These are phyloP conservation scores for Nymphaea colorata DNA, from an alignment of 164 flowering plant genomes.

Conservation along the genomic window DNA sequence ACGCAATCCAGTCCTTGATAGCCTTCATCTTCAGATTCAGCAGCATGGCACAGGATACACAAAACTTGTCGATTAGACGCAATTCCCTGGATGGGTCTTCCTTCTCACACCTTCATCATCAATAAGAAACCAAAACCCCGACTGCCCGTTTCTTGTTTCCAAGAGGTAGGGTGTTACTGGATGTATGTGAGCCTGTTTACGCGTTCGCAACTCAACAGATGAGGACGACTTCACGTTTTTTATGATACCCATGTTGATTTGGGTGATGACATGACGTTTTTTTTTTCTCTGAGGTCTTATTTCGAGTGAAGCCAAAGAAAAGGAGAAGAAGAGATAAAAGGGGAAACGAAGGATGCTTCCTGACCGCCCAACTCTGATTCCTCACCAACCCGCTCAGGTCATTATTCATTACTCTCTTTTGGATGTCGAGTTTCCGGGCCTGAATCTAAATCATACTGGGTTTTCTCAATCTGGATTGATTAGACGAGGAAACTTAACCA, in stretches of 20 bases:
- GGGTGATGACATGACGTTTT: not conserved
- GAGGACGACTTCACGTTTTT: not conserved
- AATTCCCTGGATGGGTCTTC: not conserved
- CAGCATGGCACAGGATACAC: not conserved
- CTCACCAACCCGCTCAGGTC: not conserved
- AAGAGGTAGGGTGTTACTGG: not conserved
- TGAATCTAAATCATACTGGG: no score
- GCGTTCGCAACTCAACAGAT: no score
- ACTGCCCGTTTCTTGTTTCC: not conserved
- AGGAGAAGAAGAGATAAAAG: not conserved
- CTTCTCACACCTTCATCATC: not conserved
- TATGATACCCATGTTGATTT: not conserved
- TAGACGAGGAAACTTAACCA: no score
- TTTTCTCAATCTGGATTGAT: no score
- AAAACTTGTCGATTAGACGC: not conserved
- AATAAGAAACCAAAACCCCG: not conserved
- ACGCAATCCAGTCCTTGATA: constrained; percentile 67
- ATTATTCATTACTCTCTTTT: not conserved
- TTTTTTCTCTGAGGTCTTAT: no score
- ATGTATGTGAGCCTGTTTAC: no score
- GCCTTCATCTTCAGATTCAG: constrained; percentile 40
- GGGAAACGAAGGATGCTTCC: not conserved
- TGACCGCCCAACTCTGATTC: not conserved
- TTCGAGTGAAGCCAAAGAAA: not conserved
- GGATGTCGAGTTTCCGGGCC: no score